phyloP scores from a whole-genome alignment of 1,139 yeast genomes.

The Suhomyces bribrorum region DNA sequence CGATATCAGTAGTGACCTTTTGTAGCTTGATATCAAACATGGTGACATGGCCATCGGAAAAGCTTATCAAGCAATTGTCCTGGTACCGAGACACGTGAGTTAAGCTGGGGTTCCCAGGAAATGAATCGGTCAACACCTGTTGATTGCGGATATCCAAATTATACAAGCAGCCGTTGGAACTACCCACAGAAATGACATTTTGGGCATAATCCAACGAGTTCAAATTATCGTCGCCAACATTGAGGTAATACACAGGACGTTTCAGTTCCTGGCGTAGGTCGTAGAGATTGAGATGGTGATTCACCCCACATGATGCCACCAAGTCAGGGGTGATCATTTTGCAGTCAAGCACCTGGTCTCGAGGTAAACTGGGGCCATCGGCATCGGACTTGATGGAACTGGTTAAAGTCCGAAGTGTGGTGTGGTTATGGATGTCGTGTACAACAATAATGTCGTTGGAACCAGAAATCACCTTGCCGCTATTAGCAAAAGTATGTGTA shows the following conservation, averaged over 20 bases:
- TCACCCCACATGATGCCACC: conserved; percentile 29
- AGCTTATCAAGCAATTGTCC: conserved; percentile 3
- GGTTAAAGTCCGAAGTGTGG: conserved; percentile 9
- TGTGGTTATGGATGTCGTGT: conserved; percentile 19
- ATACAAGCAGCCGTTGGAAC: conserved; percentile 32
- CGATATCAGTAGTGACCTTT: neutral
- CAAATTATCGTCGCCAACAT: conserved; percentile 32
- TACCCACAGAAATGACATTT: conserved; percentile 21
- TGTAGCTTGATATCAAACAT: conserved; percentile 3
- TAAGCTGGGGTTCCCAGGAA: conserved; percentile 12
- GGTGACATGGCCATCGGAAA: conserved; percentile 3
- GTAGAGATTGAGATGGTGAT: conserved; percentile 22
- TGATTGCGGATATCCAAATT: conserved; percentile 31
- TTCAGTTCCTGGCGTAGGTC: conserved; percentile 19
- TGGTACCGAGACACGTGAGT: conserved; percentile 6
- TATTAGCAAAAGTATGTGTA: conserved; percentile 15
- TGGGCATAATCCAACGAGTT: conserved; percentile 23
- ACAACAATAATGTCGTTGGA: conserved; percentile 14
- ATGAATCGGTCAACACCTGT: conserved; percentile 17
- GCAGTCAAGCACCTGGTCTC: conserved; percentile 19
- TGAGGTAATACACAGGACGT: conserved; percentile 19
- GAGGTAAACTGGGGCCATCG: conserved; percentile 9
- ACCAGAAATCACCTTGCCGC: conserved; percentile 15
- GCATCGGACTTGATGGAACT: conserved; percentile 2
- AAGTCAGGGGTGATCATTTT: conserved; percentile 17